Percentiles rank a stretch among this genome's conserved stretches.
phyloP scores from a whole-genome alignment of 1,284 basidiomycete genomes.

The Cerrena zonata region DNA sequence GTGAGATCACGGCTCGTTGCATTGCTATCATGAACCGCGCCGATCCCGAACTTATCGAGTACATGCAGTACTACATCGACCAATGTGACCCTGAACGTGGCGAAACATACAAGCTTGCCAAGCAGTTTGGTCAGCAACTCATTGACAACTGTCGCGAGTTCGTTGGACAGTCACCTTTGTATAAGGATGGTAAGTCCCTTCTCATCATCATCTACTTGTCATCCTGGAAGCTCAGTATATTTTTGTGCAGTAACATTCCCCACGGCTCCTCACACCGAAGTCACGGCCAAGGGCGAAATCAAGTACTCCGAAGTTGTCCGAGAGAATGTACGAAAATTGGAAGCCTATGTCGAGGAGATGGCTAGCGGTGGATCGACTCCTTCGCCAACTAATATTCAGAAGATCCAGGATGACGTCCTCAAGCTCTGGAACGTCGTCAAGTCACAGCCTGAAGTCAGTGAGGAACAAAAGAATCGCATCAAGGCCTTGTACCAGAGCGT shows the following conservation, averaged over 20 bases:
- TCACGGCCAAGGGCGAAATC: conserved; percentile 90
- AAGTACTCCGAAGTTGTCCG: conserved; percentile 92
- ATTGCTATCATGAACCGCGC: conserved; percentile 97
- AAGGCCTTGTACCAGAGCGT: conserved; percentile 95
- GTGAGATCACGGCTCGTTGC: conserved; percentile 94
- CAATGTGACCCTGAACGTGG: conserved; percentile 78
- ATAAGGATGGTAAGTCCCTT: conserved; percentile 76
- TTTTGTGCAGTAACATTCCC: conserved; percentile 91
- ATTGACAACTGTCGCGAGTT: conserved; percentile 91
- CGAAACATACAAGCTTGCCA: conserved; percentile 88
- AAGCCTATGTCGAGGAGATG: conserved; percentile 99
- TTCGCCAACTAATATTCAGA: conserved; percentile 83
- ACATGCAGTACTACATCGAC: conserved; percentile 96
- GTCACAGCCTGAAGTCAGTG: conserved; percentile 91
- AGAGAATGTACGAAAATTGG: conserved; percentile 92
- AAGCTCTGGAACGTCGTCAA: conserved; percentile 98
- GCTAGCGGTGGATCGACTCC: conserved; percentile 86
- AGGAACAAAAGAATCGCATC: conserved; percentile 96
- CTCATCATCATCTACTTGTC: no score
- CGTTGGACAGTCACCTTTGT: conserved; percentile 76
- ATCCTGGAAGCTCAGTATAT: no score
- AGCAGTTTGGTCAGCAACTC: conserved; percentile 94
- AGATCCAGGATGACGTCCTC: conserved; percentile 91
- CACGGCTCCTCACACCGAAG: conserved; percentile 91
- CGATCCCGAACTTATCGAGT: conserved; percentile 81